Conservation (phyloP, 179 eudicot genomes). For the Nepenthes alata region DNA sequence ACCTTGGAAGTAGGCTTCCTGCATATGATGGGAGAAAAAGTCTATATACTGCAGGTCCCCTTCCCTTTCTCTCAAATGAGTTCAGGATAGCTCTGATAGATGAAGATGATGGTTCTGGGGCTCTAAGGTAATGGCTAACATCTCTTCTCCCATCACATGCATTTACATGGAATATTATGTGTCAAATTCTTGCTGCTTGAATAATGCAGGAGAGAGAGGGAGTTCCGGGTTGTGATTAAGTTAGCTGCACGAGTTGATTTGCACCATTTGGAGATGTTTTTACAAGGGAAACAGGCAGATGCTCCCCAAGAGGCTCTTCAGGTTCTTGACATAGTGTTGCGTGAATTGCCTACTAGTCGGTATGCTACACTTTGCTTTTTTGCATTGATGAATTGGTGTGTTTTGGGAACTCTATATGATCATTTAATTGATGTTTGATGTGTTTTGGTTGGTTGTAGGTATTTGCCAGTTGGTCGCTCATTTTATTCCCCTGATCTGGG, state of each 20-base stretch:
- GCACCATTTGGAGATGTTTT: slow-evolving; percentile 74
- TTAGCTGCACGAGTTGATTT: slow-evolving; percentile 81
- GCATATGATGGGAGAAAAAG: slow-evolving; percentile 98
- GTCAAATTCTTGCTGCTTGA: not conserved
- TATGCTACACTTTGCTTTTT: slow-evolving; percentile 9
- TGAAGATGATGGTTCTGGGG: slow-evolving; percentile 78
- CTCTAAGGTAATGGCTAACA: slow-evolving; percentile 28
- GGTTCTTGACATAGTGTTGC: slow-evolving; percentile 83
- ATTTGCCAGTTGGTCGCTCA: slow-evolving; percentile 73
- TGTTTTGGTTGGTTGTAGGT: slow-evolving; percentile 28
- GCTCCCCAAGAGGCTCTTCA: slow-evolving; percentile 97
- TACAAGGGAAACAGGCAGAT: slow-evolving; percentile 82
- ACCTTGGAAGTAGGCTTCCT: slow-evolving; percentile 86
- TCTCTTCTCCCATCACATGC: not conserved
- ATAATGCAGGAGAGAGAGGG: slow-evolving; percentile 59
- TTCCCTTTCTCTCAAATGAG: slow-evolving; percentile 62
- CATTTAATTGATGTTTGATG: not conserved
- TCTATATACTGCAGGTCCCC: slow-evolving; percentile 88
- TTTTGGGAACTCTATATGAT: not conserved
- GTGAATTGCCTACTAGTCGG: slow-evolving; percentile 78
- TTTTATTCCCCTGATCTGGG: slow-evolving; percentile 77
- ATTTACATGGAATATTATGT: not conserved
- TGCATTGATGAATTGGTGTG: not conserved
- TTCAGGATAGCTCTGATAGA: slow-evolving; percentile 60
- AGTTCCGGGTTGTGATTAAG: slow-evolving; percentile 75